phyloP scores from a whole-genome alignment of 1,284 basidiomycete genomes.

The Sanghuangporus weigelae region DNA sequence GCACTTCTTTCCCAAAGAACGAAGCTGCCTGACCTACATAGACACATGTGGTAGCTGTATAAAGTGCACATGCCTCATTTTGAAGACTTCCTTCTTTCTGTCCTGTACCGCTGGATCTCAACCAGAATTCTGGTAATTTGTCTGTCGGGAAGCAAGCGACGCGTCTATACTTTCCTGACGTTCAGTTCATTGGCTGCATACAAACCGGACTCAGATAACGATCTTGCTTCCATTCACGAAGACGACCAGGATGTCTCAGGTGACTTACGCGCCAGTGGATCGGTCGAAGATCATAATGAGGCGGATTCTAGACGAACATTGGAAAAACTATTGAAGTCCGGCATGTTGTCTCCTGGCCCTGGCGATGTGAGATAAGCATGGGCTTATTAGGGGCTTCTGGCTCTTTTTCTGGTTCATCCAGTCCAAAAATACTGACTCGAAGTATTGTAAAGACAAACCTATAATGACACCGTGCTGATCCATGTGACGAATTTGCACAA shows the following conservation, averaged over 20 bases:
- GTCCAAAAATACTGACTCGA: background rate
- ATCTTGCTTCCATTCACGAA: constrained; percentile 68
- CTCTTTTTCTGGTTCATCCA: background rate
- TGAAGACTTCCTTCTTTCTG: too few relatives aligned
- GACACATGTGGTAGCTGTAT: too few relatives aligned
- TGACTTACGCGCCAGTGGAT: constrained; percentile 61
- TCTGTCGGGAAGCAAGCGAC: too few relatives aligned
- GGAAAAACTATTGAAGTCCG: background rate
- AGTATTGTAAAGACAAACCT: background rate
- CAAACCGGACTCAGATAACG: constrained; percentile 70
- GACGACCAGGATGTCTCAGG: constrained; percentile 57
- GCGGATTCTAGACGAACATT: constrained; percentile 1
- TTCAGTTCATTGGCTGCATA: too few relatives aligned
- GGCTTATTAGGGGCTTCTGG: background rate
- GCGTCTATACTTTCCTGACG: too few relatives aligned
- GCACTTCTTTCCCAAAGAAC: too few relatives aligned
- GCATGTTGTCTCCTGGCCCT: background rate
- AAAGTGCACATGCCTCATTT: too few relatives aligned
- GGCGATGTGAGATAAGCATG: background rate
- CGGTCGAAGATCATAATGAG: background rate
- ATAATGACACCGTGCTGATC: background rate
- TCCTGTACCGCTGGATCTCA: too few relatives aligned
- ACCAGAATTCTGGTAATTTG: too few relatives aligned
- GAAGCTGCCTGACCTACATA: too few relatives aligned
- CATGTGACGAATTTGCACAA: background rate